Evolutionary conservation across 2,329 filamentous ascomycete species (phyloP).

Genomic region (Botrytis hyacinthi): DNA sequence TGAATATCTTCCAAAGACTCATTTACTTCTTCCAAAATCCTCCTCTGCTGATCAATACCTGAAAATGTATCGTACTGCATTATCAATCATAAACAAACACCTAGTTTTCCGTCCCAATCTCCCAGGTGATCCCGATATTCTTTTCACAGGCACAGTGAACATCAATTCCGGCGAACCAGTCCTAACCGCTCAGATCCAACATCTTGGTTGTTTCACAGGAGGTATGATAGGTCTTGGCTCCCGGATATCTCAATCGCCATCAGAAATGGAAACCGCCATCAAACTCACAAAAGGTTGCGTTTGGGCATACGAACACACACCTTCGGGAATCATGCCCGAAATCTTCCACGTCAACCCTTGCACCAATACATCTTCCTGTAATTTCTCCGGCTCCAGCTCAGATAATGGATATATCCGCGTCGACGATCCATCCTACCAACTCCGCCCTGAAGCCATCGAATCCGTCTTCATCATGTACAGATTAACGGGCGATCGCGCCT

Average conservation of each 20-base stretch:
- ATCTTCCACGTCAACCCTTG: conserved; percentile 42
- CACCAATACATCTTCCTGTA: conserved; percentile 21
- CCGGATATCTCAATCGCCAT: conserved; percentile 52
- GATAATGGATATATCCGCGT: conserved; percentile 19
- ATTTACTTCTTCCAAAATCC: conserved; percentile 32
- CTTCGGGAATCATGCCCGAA: conserved; percentile 61
- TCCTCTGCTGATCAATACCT: conserved; percentile 36
- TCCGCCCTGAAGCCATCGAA: conserved; percentile 63
- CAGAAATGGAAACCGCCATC: conserved; percentile 53
- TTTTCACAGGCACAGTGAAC: conserved; percentile 48
- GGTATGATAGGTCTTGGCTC: conserved; percentile 67
- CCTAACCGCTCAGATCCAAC: conserved; percentile 45
- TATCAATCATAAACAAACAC: conserved; percentile 45
- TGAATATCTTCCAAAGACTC: conserved; percentile 62
- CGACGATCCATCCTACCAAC: conserved; percentile 44
- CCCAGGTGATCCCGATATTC: conserved; percentile 44
- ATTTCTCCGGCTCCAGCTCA: conserved; percentile 23
- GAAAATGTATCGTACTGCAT: conserved; percentile 44
- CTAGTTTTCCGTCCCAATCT: conserved; percentile 45
- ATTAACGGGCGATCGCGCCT: conserved; percentile 27
- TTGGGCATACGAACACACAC: conserved; percentile 56
- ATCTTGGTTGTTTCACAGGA: conserved; percentile 67
- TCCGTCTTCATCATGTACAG: conserved; percentile 60
- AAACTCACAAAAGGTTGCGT: conserved; percentile 61
- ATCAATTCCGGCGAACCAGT: conserved; percentile 25